Percentiles rank a stretch among this genome's conserved stretches.
Evolutionary conservation across 352 stramenopile genomes (phyloP).

Genomic region (Phytopythium litorale): DNA sequence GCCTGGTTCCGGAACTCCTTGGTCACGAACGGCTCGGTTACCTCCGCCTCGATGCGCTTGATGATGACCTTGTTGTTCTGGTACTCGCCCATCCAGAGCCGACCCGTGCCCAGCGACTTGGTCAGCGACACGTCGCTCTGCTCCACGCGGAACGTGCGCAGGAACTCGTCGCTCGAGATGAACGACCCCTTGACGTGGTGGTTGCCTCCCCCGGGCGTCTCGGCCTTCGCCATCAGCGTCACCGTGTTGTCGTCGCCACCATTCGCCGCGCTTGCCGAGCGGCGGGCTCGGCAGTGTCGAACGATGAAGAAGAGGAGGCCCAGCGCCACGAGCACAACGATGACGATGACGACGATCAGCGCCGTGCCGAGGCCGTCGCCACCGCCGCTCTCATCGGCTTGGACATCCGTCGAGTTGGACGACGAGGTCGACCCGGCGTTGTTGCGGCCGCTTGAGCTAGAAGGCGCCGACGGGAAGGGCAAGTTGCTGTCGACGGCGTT

Average conservation of each 20-base stretch:
- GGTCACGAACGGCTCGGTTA: slow-evolving; percentile 48
- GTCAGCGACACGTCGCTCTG: slow-evolving; percentile 50
- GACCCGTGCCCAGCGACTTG: slow-evolving; percentile 44
- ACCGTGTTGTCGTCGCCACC: slow-evolving; percentile 21
- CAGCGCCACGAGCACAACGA: slow-evolving; percentile 32
- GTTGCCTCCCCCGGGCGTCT: slow-evolving; percentile 19
- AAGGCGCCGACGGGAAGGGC: neutral
- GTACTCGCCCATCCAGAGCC: slow-evolving; percentile 62
- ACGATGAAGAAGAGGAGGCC: slow-evolving; percentile 38
- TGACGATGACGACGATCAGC: slow-evolving; percentile 47
- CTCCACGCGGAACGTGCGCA: slow-evolving; percentile 47
- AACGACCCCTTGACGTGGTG: slow-evolving; percentile 38
- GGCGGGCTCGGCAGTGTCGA: slow-evolving; percentile 26
- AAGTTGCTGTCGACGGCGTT: neutral
- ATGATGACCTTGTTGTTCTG: slow-evolving; percentile 50
- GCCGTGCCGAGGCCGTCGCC: slow-evolving; percentile 24
- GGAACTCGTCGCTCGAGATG: slow-evolving; percentile 64
- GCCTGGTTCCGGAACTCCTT: slow-evolving; percentile 64
- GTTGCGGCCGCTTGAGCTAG: neutral
- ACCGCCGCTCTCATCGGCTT: neutral
- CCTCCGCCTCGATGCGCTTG: slow-evolving; percentile 69
- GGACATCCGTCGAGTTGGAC: no score
- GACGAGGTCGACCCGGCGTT: neutral
- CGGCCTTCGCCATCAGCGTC: slow-evolving; percentile 47
- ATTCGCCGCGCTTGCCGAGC: slow-evolving; percentile 10